These are phyloP conservation scores for Marasmius oreades DNA, from an alignment of 1,284 basidiomycete species.

Conservation along the genomic window DNA sequence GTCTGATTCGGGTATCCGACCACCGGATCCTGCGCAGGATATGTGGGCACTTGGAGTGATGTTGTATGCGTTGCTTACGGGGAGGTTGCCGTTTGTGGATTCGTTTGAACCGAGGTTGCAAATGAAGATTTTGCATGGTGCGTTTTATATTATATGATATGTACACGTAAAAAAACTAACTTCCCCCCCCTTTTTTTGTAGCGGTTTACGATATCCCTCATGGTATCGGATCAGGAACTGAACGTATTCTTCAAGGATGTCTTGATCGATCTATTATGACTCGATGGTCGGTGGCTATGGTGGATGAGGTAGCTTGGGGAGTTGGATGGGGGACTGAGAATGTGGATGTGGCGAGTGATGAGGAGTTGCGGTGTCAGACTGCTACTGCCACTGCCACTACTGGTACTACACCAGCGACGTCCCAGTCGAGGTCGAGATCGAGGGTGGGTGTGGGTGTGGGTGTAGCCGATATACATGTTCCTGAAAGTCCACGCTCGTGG, in stretches of 20 bases:
- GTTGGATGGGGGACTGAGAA: slow-evolving; percentile 66
- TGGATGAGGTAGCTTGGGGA: slow-evolving; percentile 78
- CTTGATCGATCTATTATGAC: slow-evolving; percentile 54
- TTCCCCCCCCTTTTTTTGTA: slow-evolving; percentile 25
- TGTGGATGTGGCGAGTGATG: slow-evolving; percentile 29
- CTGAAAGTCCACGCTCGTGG: slow-evolving; percentile 9
- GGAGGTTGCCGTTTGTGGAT: slow-evolving; percentile 81
- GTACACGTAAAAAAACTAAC: not conserved
- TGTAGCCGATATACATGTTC: slow-evolving; percentile 14
- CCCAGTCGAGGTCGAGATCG: slow-evolving; percentile 25
- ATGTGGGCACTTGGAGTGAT: slow-evolving; percentile 93
- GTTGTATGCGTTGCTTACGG: slow-evolving; percentile 79
- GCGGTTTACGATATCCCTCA: slow-evolving; percentile 57
- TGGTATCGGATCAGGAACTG: slow-evolving; percentile 65
- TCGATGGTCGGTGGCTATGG: slow-evolving; percentile 74
- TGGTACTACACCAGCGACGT: no score
- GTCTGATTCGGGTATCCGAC: slow-evolving; percentile 5
- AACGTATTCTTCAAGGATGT: slow-evolving; percentile 73
- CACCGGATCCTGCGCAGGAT: slow-evolving; percentile 73
- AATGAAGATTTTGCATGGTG: slow-evolving; percentile 86
- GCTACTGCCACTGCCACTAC: no score
- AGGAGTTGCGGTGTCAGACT: slow-evolving; percentile 17
- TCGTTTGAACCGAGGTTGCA: slow-evolving; percentile 86
- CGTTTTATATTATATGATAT: slow-evolving; percentile 17
- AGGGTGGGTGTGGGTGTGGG: no score